Percentiles rank a stretch among this genome's conserved stretches.
phyloP scores from a whole-genome alignment of 768 basidiomycete genomes.

The Steccherinum ochraceum region DNA sequence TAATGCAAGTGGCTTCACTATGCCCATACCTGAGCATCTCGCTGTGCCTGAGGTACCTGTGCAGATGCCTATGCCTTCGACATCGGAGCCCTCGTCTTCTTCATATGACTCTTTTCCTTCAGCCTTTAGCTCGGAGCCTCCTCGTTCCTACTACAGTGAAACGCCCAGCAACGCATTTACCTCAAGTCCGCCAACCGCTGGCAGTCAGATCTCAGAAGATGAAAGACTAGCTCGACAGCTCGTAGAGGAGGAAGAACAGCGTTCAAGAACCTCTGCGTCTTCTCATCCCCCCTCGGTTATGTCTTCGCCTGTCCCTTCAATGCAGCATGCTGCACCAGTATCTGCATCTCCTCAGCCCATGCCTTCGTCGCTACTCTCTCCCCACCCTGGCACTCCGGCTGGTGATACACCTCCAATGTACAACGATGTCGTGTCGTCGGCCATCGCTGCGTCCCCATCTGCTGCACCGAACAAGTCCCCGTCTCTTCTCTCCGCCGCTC shows the following conservation, averaged over 20 bases:
- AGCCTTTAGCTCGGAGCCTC: not conserved
- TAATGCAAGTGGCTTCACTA: conserved; percentile 15
- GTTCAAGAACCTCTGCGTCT: conserved; percentile 7
- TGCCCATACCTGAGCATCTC: conserved; percentile 42
- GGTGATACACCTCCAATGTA: conserved; percentile 1
- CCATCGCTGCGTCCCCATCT: not conserved
- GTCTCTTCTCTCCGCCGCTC: not conserved
- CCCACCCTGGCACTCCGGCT: too few relatives aligned
- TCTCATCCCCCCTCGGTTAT: not conserved
- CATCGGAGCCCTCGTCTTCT: not conserved
- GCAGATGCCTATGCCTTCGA: not conserved
- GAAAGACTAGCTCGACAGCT: conserved; percentile 37
- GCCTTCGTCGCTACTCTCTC: too few relatives aligned
- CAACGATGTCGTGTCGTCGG: conserved; percentile 1
- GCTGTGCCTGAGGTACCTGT: not conserved
- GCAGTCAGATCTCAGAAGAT: conserved; percentile 27
- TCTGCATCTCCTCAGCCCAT: too few relatives aligned
- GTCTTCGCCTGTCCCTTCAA: too few relatives aligned
- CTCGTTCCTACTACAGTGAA: not conserved
- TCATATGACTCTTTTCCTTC: not conserved
- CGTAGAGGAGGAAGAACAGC: conserved; percentile 33
- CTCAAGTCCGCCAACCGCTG: not conserved
- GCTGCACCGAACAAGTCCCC: not conserved
- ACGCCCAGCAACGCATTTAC: not conserved
- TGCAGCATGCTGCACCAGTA: too few relatives aligned